Evolutionary conservation across 768 basidiomycete species (phyloP), one percentile per base, ranked within the genome.

Genomic region (Pisolithus sp.): DNA sequence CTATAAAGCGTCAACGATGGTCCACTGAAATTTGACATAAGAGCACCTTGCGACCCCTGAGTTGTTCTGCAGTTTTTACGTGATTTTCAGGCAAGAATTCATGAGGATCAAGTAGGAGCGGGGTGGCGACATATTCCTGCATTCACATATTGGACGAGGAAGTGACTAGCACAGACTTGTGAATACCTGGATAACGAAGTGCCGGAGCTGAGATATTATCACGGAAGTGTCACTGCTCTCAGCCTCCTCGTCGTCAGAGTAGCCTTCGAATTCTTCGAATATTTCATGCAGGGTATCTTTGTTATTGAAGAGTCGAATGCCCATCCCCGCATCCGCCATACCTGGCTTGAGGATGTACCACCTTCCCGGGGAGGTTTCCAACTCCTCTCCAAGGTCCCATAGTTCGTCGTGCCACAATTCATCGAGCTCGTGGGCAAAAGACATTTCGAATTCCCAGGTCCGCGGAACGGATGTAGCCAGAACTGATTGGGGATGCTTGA

Each of bases 321-420:
- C 96, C 77, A 92, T 91, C 12, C 93, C 96, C 46, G 92, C 80
- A 71, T 98, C 94, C 1, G 93, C 86, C 89, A 99, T 95, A 17
- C 93, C 91, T 43, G 96, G 94, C 71, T 99, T 99, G 48, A 99
- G 71, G 54, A 99, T 95, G 80, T 86, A 98, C 95, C 95, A 97
- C 46, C 58, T 72, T 17, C 56, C 58, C 26, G 40, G 45, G n/a
- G 51, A 41, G 18, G 70, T 71, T 4, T 83, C 77, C 28, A 96
- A 76, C 18, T 75, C 71, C 42, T 77, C 68, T 6, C 79, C 82
- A 13, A 98, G 78, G 46, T 96, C 93, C 77, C 85, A 97, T 31
- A 97, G 77, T 52, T 99, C 96, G 68, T 98, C 95, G 28, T 79
- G 69, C 80, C 93, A 88, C 70, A 92, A 73, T 68, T 97, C 96